These are phyloP conservation scores for Trichosanthes truncata DNA, from an alignment of 306 rosid species.

Conservation along the genomic window DNA sequence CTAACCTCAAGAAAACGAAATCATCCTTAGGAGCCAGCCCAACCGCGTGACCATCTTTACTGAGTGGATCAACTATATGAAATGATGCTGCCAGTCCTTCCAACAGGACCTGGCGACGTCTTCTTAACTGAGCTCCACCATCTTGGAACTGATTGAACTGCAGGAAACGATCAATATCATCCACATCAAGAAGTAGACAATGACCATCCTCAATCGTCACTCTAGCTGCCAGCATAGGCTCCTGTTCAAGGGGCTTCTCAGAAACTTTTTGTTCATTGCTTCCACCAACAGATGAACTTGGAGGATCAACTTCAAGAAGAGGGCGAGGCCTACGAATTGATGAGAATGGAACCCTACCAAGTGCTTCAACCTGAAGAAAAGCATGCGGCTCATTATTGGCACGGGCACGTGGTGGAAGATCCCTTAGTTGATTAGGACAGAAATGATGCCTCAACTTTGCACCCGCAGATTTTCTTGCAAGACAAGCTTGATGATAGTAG, in stretches of 20 bases:
- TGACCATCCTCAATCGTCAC: constrained; percentile 87
- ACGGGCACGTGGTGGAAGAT: constrained; percentile 70
- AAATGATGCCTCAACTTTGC: constrained; percentile 86
- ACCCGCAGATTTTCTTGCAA: constrained; percentile 63
- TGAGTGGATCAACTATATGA: constrained; percentile 87
- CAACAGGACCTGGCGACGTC: constrained; percentile 54
- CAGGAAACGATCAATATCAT: constrained; percentile 89
- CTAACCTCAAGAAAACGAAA: constrained; percentile 67
- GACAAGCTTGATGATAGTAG: constrained; percentile 89
- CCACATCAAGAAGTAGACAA: constrained; percentile 90
- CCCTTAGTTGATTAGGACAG: constrained; percentile 80
- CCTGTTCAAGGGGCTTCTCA: constrained; percentile 94
- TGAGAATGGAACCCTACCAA: constrained; percentile 97
- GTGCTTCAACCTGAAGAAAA: constrained; percentile 98
- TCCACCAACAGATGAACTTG: constrained; percentile 43
- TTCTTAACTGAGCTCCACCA: constrained; percentile 54
- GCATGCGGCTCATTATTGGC: constrained; percentile 85
- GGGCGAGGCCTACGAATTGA: constrained; percentile 99
- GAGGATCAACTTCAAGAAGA: constrained; percentile 90
- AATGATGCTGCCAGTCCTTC: constrained; percentile 79
- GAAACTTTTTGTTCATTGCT: constrained; percentile 53
- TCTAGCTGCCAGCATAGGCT: constrained; percentile 94
- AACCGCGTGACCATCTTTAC: constrained; percentile 47
- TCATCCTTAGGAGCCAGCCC: constrained; percentile 81
- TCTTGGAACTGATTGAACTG: constrained; percentile 84